Percentiles rank a stretch among this genome's conserved stretches.
Evolutionary conservation across 495 filamentous ascomycete genomes (phyloP).

Genomic region (Neurospora sublineolata): DNA sequence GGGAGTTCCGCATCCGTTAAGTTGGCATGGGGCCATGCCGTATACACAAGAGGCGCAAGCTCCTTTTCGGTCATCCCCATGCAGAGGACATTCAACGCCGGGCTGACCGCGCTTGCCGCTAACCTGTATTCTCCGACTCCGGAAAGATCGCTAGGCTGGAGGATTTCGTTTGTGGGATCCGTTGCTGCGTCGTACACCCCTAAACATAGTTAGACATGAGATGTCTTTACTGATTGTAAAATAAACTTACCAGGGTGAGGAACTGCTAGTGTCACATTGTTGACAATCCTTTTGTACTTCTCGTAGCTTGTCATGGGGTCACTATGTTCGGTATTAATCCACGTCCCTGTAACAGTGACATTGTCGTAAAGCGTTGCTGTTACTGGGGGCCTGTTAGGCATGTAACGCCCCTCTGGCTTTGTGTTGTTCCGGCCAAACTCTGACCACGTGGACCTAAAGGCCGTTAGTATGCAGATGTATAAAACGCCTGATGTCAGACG

Average conservation of each 20-base stretch:
- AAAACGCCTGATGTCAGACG: neutral
- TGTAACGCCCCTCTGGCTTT: slow-evolving; percentile 20
- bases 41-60: slow-evolving; percentile 50
- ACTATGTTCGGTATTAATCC: slow-evolving; percentile 40
- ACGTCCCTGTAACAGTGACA: slow-evolving; percentile 49
- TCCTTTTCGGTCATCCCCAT: slow-evolving; percentile 47
- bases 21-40: slow-evolving; percentile 39
- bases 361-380: slow-evolving; percentile 52
- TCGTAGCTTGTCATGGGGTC: slow-evolving; percentile 37
- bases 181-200: slow-evolving; percentile 51
- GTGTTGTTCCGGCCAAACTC: slow-evolving; percentile 24
- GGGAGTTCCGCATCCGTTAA: slow-evolving; percentile 14
- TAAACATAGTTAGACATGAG: neutral
- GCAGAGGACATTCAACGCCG: slow-evolving; percentile 59
- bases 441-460: slow-evolving; percentile 31
- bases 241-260: slow-evolving; percentile 39
- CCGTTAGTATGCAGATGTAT: neutral
- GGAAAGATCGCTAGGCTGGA: slow-evolving; percentile 51
- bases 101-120: slow-evolving; percentile 51
- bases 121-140: slow-evolving; percentile 57
- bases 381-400: slow-evolving; percentile 37
- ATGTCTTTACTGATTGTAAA: neutral
- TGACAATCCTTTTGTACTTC: slow-evolving; percentile 40
- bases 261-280: slow-evolving; percentile 66
- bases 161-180: slow-evolving; percentile 47